Percentiles rank a stretch among this genome's conserved stretches.
phyloP scores from a whole-genome alignment of 805 yeast genomes.

The Pichia paraexigua region DNA sequence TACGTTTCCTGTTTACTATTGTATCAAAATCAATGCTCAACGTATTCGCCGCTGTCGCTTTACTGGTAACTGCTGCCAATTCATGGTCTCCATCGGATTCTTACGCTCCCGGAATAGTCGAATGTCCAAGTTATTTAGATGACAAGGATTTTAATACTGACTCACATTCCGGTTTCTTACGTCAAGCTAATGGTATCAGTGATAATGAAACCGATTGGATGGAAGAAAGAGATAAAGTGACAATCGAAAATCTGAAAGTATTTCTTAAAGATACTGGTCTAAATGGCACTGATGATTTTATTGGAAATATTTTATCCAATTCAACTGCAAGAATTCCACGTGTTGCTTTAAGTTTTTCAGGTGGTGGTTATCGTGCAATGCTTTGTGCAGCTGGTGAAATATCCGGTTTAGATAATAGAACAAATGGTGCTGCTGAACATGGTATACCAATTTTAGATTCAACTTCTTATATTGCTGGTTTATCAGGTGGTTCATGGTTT shows the following conservation, averaged over 20 bases:
- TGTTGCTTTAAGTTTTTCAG: conserved; percentile 60
- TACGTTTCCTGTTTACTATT: too few species aligned
- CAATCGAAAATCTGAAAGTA: conserved; percentile 36
- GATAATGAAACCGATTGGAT: conserved; percentile 47
- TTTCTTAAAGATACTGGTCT: conserved; percentile 40
- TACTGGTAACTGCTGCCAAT: background rate
- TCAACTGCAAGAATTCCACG: conserved; percentile 32
- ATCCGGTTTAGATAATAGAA: conserved; percentile 70
- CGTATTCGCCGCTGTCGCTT: conserved; percentile 1
- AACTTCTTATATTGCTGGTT: conserved; percentile 63
- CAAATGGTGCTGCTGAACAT: conserved; percentile 40
- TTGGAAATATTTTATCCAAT: conserved; percentile 27
- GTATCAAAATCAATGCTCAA: conserved; percentile 2
- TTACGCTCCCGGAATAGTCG: conserved; percentile 54
- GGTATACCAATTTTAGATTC: conserved; percentile 73
- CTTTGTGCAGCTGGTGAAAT: conserved; percentile 77
- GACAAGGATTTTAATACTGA: conserved; percentile 13
- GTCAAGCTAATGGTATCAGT: conserved; percentile 44
- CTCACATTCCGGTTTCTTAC: conserved; percentile 21
- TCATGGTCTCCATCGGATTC: conserved; percentile 50
- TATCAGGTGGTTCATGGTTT: conserved; percentile 84
- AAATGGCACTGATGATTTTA: conserved; percentile 36
- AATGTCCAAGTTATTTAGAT: conserved; percentile 38
- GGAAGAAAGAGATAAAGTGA: conserved; percentile 35
- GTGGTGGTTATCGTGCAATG: conserved; percentile 93